Conservation (phyloP, 2,329 filamentous ascomycete genomes). For the Hirsutella minnesotensis region DNA sequence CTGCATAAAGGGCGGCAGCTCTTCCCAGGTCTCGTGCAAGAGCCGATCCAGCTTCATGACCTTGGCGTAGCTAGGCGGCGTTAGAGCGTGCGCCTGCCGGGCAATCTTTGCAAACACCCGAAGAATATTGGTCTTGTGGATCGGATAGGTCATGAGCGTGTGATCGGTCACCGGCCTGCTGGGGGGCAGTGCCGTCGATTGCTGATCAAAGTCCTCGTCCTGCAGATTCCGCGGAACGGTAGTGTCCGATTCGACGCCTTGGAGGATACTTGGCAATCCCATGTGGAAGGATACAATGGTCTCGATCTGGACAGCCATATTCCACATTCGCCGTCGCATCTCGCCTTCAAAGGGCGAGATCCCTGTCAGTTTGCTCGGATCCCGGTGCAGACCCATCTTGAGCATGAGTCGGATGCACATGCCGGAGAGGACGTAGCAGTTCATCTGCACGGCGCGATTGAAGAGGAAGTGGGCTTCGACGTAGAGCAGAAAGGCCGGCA, state of each 20-base stretch:
- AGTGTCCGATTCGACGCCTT: slow-evolving; percentile 52
- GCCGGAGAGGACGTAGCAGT: slow-evolving; percentile 39
- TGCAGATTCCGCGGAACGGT: slow-evolving; percentile 47
- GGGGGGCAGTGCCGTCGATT: slow-evolving; percentile 41
- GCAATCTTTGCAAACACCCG: slow-evolving; percentile 38
- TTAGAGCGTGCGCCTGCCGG: slow-evolving; percentile 35
- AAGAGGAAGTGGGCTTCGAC: slow-evolving; percentile 41
- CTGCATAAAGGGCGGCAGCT: slow-evolving; percentile 35
- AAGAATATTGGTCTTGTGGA: slow-evolving; percentile 30
- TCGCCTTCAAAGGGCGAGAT: slow-evolving; percentile 41
- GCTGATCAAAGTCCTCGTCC: slow-evolving; percentile 53
- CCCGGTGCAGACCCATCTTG: slow-evolving; percentile 47
- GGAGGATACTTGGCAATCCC: slow-evolving; percentile 54
- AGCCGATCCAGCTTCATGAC: slow-evolving; percentile 33
- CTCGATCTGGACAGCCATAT: slow-evolving; percentile 46
- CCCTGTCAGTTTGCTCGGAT: slow-evolving; percentile 37
- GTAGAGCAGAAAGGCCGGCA: slow-evolving; percentile 40
- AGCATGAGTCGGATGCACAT: slow-evolving; percentile 41
- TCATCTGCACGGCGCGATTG: slow-evolving; percentile 37
- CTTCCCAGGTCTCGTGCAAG: slow-evolving; percentile 27
- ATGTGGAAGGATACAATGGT: slow-evolving; percentile 55
- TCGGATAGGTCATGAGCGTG: slow-evolving; percentile 44
- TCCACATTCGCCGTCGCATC: slow-evolving; percentile 42
- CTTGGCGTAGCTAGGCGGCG: slow-evolving; percentile 33
- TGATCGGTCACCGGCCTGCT: slow-evolving; percentile 42